Evolutionary conservation across 352 stramenopile genomes (phyloP).

Genomic region (Phytophthora colocasiae): DNA sequence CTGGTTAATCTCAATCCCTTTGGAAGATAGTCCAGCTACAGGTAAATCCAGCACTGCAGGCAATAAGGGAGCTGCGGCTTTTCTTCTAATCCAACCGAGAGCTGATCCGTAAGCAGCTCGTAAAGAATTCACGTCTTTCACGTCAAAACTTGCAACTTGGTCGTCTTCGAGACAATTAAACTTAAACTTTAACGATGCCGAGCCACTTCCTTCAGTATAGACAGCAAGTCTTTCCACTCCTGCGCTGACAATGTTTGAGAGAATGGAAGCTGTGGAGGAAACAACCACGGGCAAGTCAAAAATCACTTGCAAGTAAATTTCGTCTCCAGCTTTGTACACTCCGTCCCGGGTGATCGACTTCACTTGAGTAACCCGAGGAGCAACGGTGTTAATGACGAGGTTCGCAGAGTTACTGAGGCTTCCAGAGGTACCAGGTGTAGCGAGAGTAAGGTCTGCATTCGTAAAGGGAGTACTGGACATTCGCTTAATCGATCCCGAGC

Average conservation of each 20-base stretch:
- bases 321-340: constrained; percentile 62
- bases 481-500: constrained; percentile 63
- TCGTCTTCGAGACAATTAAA: constrained; percentile 51
- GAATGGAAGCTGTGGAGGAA: constrained; percentile 38
- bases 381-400: constrained; percentile 63
- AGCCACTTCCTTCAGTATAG: constrained; percentile 55
- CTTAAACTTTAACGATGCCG: constrained; percentile 56
- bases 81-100: constrained; percentile 59
- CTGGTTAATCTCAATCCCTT: constrained; percentile 68
- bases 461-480: constrained; percentile 60
- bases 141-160: constrained; percentile 52
- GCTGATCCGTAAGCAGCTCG: constrained; percentile 48
- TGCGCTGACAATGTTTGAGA: constrained; percentile 38
- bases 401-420: constrained; percentile 46
- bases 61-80: constrained; percentile 42
- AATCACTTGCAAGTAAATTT: constrained; percentile 51
- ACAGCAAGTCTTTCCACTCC: constrained; percentile 47
- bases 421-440: constrained; percentile 38
- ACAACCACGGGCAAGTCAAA: constrained; percentile 67
- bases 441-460: constrained; percentile 56
- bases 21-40: constrained; percentile 45
- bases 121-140: constrained; percentile 41
- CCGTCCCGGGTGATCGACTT: constrained; percentile 62
- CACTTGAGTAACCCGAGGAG: constrained; percentile 49
- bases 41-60: constrained; percentile 55